Evolutionary conservation across 768 basidiomycete species (phyloP), one percentile per base, ranked within the genome.

Genomic region (Suillus plorans): DNA sequence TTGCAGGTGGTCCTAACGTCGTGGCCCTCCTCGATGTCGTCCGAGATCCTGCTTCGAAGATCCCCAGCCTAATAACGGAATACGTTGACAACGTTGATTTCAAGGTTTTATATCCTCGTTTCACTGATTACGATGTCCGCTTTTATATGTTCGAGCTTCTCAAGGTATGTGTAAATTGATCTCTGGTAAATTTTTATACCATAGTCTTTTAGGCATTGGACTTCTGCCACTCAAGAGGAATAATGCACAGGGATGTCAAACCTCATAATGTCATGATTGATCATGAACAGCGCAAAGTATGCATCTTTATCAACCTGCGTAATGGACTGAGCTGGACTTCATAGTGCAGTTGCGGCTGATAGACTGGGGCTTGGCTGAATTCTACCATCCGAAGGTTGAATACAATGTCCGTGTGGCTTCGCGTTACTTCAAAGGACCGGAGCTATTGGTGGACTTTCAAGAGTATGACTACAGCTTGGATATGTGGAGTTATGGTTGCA

Each of bases 191-290:
- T 60, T 28, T 63, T 37, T 41, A 50, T 7, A 56, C 56, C 45
- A 63, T 28, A 59, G 13, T 61, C 60, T 53, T 58, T 49, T 65
- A 94, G 92, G 97, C 97, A 5, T 81, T 99, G 74, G 97, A 99
- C 78, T 99, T 89, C 76, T 98, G 97, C 72, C 97, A 99, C 78
- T 99, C 97, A 37, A 95, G 96, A 71, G 97, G 97, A 10, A 98
- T 99, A 76, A 98, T 98, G 95, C 96, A 98, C 76, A 84, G 97
- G 70, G 97, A 98, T 75, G 97, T 99, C 64, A 99, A 99, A 75
- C 97, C 97, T 14, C 95, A 97, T 79, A 99, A 99, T 77, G 95
- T 99, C 62, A 98, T 99, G 95, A 98, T 98, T 78, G 97, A 99
- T 78, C 96, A 98, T 75, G 95, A 98, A 71, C 92, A 92, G 77